These are phyloP conservation scores for Leishmania amazonensis DNA, from an alignment of 208 protist genomes.

Conservation along the genomic window DNA sequence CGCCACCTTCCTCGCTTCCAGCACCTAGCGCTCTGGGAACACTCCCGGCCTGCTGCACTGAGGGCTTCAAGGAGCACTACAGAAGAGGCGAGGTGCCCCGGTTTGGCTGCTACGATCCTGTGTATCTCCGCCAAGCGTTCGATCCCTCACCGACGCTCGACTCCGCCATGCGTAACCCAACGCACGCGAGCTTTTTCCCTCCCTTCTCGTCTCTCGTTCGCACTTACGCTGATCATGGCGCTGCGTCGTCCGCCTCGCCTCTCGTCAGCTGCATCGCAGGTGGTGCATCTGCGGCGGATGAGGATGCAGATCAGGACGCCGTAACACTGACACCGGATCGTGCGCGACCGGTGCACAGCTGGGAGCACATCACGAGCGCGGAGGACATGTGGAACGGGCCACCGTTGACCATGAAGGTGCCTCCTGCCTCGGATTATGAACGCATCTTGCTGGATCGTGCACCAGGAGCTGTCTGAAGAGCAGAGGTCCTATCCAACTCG, in stretches of 20 bases:
- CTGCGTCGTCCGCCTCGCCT: neutral
- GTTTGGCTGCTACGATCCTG: slow-evolving; percentile 64
- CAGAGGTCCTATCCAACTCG: neutral
- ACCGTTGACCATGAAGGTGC: slow-evolving; percentile 56
- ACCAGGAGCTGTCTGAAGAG: neutral
- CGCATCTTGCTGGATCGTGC: slow-evolving; percentile 51
- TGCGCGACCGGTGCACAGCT: slow-evolving; percentile 16
- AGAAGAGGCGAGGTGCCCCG: slow-evolving; percentile 27
- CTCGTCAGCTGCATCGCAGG: neutral
- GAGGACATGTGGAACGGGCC: slow-evolving; percentile 66
- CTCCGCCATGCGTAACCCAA: neutral
- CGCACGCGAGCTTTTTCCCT: slow-evolving; percentile 24
- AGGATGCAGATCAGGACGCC: neutral
- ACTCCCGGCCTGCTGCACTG: slow-evolving; percentile 28
- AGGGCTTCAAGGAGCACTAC: slow-evolving; percentile 32
- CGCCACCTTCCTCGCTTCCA: slow-evolving; percentile 1
- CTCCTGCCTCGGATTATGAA: slow-evolving; percentile 75
- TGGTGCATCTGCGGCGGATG: neutral
- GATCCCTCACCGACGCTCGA: neutral
- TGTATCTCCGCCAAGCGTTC: slow-evolving; percentile 36
- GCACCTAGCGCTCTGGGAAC: neutral
- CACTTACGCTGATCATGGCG: slow-evolving; percentile 2
- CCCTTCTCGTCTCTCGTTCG: slow-evolving; percentile 29
- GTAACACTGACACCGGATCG: neutral
- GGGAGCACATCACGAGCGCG: slow-evolving; percentile 44